Conservation (phyloP, 352 stramenopile genomes). For the Phytophthora syringae region DNA sequence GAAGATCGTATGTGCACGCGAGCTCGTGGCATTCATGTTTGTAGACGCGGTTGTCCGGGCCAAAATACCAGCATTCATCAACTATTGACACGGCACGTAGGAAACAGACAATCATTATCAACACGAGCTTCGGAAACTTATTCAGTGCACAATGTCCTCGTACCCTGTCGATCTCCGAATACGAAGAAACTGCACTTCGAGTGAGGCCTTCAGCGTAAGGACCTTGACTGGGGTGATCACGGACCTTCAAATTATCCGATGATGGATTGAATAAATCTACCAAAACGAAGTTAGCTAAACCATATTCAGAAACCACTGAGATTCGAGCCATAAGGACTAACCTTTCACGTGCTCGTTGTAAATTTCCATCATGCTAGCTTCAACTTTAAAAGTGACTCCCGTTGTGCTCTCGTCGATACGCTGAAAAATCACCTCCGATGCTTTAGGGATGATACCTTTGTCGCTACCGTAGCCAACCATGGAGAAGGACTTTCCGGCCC, state of each 20-base stretch:
- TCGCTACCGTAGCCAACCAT: constrained; percentile 88
- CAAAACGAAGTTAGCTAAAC: constrained; percentile 1
- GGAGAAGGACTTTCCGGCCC: constrained; percentile 85
- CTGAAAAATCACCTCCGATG: constrained; percentile 85
- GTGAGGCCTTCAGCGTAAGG: constrained; percentile 86
- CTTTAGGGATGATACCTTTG: constrained; percentile 86
- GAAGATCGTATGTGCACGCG: constrained; percentile 84
- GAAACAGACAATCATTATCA: background rate
- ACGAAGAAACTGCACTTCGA: constrained; percentile 79
- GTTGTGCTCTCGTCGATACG: constrained; percentile 62
- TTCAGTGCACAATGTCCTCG: background rate
- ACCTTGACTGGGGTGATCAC: constrained; percentile 84
- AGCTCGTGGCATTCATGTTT: constrained; percentile 90
- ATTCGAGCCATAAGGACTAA: constrained; percentile 3
- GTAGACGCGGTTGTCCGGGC: constrained; percentile 84
- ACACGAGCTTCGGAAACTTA: no score
- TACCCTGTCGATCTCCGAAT: constrained; percentile 81
- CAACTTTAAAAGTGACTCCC: constrained; percentile 80
- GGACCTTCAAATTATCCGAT: constrained; percentile 88
- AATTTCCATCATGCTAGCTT: constrained; percentile 92
- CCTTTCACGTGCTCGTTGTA: constrained; percentile 91
- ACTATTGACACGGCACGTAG: constrained; percentile 34
- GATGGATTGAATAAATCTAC: constrained; percentile 86
- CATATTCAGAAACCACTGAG: background rate
- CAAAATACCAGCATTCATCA: constrained; percentile 88